Evolutionary conservation across 2,329 filamentous ascomycete species (phyloP).

Genomic region (Aspergillus aculeatinus): DNA sequence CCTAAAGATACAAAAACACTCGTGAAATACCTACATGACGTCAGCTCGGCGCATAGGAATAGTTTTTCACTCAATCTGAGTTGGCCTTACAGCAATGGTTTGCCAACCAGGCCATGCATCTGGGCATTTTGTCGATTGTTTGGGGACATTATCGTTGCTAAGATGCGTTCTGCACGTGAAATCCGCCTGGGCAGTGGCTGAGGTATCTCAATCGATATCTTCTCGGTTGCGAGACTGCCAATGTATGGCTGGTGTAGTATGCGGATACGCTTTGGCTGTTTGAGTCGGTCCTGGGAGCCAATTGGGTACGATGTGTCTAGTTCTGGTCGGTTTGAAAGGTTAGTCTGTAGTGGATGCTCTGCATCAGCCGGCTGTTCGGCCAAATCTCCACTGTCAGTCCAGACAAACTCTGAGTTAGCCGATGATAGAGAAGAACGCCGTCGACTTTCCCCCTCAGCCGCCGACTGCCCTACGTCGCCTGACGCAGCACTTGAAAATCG

Average conservation of each 20-base stretch:
- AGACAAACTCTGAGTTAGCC: slow-evolving; percentile 62
- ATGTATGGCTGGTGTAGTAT: slow-evolving; percentile 58
- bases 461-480: slow-evolving; percentile 40
- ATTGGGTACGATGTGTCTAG: slow-evolving; percentile 54
- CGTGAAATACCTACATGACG: slow-evolving; percentile 74
- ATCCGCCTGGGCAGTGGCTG: slow-evolving; percentile 63
- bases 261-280: slow-evolving; percentile 65
- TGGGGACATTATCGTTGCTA: slow-evolving; percentile 82
- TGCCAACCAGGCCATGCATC: slow-evolving; percentile 91
- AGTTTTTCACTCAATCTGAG: slow-evolving; percentile 9
- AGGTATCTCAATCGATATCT: slow-evolving; percentile 65
- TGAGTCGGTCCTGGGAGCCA: slow-evolving; percentile 34
- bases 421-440: slow-evolving; percentile 54
- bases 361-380: slow-evolving; percentile 84
- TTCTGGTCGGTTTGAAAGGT: slow-evolving; percentile 65
- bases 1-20: slow-evolving; percentile 71
- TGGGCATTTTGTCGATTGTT: slow-evolving; percentile 66
- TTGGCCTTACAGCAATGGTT: slow-evolving; percentile 76
- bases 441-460: slow-evolving; percentile 51
- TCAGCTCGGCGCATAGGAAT: not conserved
- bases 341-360: slow-evolving; percentile 75
- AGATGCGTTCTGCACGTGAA: slow-evolving; percentile 64
- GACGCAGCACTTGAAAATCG: slow-evolving; percentile 38
- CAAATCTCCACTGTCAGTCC: slow-evolving; percentile 93
- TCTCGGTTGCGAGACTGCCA: slow-evolving; percentile 37